Base-by-base conservation (phyloP, 2,329 filamentous ascomycete species). In the Paradendryphiella salina region DNA sequence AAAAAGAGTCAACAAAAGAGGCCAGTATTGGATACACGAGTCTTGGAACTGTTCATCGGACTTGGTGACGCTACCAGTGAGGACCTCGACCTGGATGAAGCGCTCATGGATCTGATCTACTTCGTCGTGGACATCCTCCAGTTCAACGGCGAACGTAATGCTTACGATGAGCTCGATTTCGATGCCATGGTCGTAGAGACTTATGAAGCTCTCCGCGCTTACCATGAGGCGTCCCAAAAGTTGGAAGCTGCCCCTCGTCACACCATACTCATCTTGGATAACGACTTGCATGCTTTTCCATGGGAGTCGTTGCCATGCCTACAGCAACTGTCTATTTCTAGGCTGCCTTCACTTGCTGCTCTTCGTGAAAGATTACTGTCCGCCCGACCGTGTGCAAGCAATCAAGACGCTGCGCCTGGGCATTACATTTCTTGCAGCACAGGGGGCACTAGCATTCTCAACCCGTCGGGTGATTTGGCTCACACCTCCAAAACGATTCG, bases 141-240 rank as follows among this genome's bases (percentile, higher is more conserved):
- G 70, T 97, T 99, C 73, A 90, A 96, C 62, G 94, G 94, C 13
- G 95, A 99, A 75, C 84, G 86, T 39, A 99, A 97, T 68, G 94
- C 95, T 0, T 96, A 96, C 73, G 94, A 99, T 63, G 94, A 99
- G 75, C 89, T 99, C 56, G 93, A 97, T 72, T 96, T 97, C 67
- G 94, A 99, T 61, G 77, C 81, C 38, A 95, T 99, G 84, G 85
- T 92, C 4, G 81, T 97, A 32, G 91, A 96, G 63, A 90, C 89
- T 0, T 82, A 90, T 32, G 93, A 96, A 73, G 90, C 91, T 2
- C 77, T 99, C 20, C 84, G 86, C 41, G 82, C 84, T 0, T 96
- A 96, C 67, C 86, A 96, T 64, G 79, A 80, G 46, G 73, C 72
- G 18, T 70, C 66, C 4, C 67, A 70, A 6, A 60, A 57, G 10